Evolutionary conservation across 257 asterid species (phyloP).

Genomic region (Nicotiana undulata): DNA sequence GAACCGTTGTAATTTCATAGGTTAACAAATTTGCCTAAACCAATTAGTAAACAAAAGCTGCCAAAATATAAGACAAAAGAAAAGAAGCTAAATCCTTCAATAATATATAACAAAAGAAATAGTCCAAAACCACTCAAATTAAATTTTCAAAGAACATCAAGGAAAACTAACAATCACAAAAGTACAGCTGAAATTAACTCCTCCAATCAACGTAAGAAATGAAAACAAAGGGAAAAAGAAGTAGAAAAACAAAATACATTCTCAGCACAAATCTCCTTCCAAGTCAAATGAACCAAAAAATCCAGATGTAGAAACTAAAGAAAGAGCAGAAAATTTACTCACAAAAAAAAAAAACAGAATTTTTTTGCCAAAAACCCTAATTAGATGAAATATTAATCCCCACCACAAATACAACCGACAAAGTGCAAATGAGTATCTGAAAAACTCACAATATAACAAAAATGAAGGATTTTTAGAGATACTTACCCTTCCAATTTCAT

Average conservation of each 20-base stretch:
- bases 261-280: not conserved
- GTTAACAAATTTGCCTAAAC: not conserved
- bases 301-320: not conserved
- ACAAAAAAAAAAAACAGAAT: no score
- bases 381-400: not conserved
- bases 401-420: not conserved
- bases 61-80: not conserved
- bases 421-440: not conserved
- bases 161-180: not conserved
- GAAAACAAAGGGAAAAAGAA: not conserved
- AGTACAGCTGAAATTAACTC: not conserved
- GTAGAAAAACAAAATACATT: not conserved
- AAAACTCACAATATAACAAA: conserved; percentile 7
- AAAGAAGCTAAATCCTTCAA: not conserved
- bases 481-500: conserved; percentile 66
- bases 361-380: not conserved
- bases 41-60: not conserved
- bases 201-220: not conserved
- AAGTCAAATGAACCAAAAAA: not conserved
- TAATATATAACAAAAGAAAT: not conserved
- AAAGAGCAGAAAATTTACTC: not conserved
- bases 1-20: not conserved
- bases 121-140: not conserved
- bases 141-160: not conserved
- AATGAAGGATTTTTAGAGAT: conserved; percentile 11